Evolutionary conservation across 2,329 filamentous ascomycete genomes (phyloP), one percentile per base, ranked within the genome.

Genomic region (Paradendryphiella salina): DNA sequence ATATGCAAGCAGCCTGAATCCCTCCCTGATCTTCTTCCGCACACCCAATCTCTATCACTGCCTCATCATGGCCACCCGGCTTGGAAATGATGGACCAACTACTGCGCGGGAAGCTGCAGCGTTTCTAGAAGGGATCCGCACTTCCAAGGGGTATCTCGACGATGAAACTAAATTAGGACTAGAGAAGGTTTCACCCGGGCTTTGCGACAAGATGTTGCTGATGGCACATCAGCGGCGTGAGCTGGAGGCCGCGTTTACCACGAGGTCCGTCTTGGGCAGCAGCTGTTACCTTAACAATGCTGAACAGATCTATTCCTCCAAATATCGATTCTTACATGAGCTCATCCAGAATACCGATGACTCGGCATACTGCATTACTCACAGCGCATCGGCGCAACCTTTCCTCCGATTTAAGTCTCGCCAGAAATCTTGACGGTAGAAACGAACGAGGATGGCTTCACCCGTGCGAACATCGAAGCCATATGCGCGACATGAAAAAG

Each of bases 301-400:
- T 3, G 43, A 54, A 4, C 43, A 67, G 14, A 47, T 70, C 4
- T 69, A 69, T 42, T 59, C 56, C 0, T 66, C 57, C 4, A 60
- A 60, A 56, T 64, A 59, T 17, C 64, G 56, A 5, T 69, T 68
- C 26, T 21, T 70, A 2, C 65, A 64, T 38, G 67, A 69, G 43
- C 34, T 69, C 2, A 59, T 78, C 5, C 76, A 78, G 54, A 78
- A 78, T 61, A 74, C 74, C 0, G 75, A 78, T 31, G 75, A 78
- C 54, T 74, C 72, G 28, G 34, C 28, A 1, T 77, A 74, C 52
- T 3, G 9, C 13, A 2, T 9, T 18, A 18, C 17, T 5, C 21
- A 23, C 21, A 2, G 21, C 21, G 6, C 21, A 23, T 23, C 21
- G 21, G 21, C 8, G 18, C 29, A 18, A 3, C 72, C 59, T 42